These are phyloP conservation scores for Xerocomellus intermedius DNA, from an alignment of 768 basidiomycete genomes.

Conservation along the genomic window DNA sequence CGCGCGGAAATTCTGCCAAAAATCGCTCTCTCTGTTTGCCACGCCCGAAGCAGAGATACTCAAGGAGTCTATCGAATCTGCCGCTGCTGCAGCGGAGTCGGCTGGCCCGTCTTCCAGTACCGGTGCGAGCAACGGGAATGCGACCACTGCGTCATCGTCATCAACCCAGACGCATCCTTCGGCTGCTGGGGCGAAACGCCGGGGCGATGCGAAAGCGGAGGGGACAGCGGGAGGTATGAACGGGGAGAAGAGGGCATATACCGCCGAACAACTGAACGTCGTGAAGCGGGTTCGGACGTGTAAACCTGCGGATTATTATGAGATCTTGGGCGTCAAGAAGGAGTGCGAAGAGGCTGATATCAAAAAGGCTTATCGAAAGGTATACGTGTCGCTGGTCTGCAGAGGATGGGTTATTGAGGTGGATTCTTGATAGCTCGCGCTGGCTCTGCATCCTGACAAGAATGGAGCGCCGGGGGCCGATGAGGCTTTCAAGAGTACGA, in stretches of 20 bases:
- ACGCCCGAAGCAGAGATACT: slow-evolving; percentile 73
- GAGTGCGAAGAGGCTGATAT: slow-evolving; percentile 83
- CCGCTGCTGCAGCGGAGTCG: slow-evolving; percentile 37
- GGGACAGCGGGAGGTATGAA: slow-evolving; percentile 63
- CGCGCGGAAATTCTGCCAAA: slow-evolving; percentile 87
- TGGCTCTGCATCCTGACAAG: slow-evolving; percentile 89
- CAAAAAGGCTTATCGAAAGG: slow-evolving; percentile 97
- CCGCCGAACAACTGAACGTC: slow-evolving; percentile 74
- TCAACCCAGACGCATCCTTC: slow-evolving; percentile 71
- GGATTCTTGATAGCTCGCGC: slow-evolving; percentile 58
- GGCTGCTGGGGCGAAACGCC: slow-evolving; percentile 66
- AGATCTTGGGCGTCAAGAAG: slow-evolving; percentile 76
- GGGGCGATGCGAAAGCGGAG: slow-evolving; percentile 41
- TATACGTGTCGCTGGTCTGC: slow-evolving; percentile 35
- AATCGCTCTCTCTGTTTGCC: slow-evolving; percentile 79
- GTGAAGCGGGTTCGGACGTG: slow-evolving; percentile 86
- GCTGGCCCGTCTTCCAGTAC: slow-evolving; percentile 42
- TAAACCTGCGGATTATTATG: slow-evolving; percentile 90
- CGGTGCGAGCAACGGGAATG: slow-evolving; percentile 31
- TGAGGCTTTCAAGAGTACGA: slow-evolving; percentile 93
- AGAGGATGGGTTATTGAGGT: slow-evolving; percentile 8
- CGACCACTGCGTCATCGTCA: slow-evolving; percentile 44
- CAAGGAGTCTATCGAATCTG: slow-evolving; percentile 62
- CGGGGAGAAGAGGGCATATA: slow-evolving; percentile 81
- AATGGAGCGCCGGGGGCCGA: slow-evolving; percentile 98